phyloP scores from a whole-genome alignment of 129 eudicot species.

The Artemisia tridentata region DNA sequence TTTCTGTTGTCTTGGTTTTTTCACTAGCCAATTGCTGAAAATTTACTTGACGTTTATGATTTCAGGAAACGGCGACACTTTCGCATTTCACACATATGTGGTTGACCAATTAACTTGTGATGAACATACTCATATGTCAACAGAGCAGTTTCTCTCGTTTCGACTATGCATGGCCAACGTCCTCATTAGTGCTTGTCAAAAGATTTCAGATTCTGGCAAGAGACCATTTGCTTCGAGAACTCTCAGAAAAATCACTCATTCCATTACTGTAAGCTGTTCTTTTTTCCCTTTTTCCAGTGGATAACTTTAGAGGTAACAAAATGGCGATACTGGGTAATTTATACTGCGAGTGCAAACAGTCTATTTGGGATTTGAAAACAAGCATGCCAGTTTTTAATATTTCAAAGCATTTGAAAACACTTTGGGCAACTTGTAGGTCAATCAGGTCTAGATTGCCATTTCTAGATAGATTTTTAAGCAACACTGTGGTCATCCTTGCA shows the following conservation, averaged over 20 bases:
- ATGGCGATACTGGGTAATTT: not conserved
- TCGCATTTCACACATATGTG: slow-evolving; percentile 56
- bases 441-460: too few species aligned
- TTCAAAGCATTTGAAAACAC: too few species aligned
- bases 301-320: slow-evolving; percentile 1
- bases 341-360: too few species aligned
- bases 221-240: slow-evolving; percentile 49
- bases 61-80: slow-evolving; percentile 37
- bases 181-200: slow-evolving; percentile 88
- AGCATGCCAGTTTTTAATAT: too few species aligned
- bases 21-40: not conserved
- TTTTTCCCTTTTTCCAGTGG: not conserved
- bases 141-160: slow-evolving; percentile 39
- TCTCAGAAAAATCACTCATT: slow-evolving; percentile 43
- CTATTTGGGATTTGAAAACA: too few species aligned
- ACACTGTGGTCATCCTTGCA: not conserved
- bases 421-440: too few species aligned
- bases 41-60: slow-evolving; percentile 15
- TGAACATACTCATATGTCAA: slow-evolving; percentile 15
- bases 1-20: not conserved
- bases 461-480: too few species aligned
- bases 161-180: slow-evolving; percentile 94
- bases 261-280: slow-evolving; percentile 34
- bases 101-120: slow-evolving; percentile 46
- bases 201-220: slow-evolving; percentile 64